Evolutionary conservation across 768 basidiomycete species (phyloP).

Genomic region (Chalciporus piperatus): DNA sequence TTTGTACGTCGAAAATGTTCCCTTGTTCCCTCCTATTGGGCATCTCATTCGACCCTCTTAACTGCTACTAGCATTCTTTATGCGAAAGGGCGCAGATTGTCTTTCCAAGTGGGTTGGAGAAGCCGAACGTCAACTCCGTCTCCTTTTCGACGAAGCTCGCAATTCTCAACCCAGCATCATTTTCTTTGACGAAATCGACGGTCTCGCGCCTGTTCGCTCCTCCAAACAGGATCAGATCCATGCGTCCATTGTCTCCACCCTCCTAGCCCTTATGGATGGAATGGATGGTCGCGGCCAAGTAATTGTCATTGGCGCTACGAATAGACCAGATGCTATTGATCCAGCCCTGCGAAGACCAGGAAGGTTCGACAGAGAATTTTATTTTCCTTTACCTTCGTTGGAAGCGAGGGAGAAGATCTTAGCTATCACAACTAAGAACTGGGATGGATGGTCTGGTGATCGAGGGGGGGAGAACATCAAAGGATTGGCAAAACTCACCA

Average conservation of each 20-base stretch:
- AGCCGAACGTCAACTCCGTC: conserved; percentile 91
- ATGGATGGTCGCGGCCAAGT: conserved; percentile 99
- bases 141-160: conserved; percentile 94
- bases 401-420: conserved; percentile 88
- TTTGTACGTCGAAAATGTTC: conserved; percentile 57
- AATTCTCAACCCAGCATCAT: conserved; percentile 94
- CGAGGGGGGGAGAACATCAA: conserved; percentile 47
- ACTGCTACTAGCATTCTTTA: conserved; percentile 80
- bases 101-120: conserved; percentile 99
- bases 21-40: neutral
- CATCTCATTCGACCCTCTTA: neutral
- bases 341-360: conserved; percentile 93
- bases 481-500: conserved; percentile 84
- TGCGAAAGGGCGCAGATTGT: conserved; percentile 98
- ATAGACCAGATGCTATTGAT: conserved; percentile 96
- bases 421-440: conserved; percentile 83
- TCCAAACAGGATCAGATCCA: conserved; percentile 99
- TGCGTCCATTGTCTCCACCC: conserved; percentile 93
- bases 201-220: conserved; percentile 96
- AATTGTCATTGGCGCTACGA: conserved; percentile 96
- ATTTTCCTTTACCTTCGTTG: conserved; percentile 85
- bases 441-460: conserved; percentile 77
- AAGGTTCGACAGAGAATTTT: conserved; percentile 96
- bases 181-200: conserved; percentile 99
- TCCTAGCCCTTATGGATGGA: conserved; percentile 97